These are phyloP conservation scores for Angomonas ambiguus DNA, from an alignment of 208 protist species.

Conservation along the genomic window DNA sequence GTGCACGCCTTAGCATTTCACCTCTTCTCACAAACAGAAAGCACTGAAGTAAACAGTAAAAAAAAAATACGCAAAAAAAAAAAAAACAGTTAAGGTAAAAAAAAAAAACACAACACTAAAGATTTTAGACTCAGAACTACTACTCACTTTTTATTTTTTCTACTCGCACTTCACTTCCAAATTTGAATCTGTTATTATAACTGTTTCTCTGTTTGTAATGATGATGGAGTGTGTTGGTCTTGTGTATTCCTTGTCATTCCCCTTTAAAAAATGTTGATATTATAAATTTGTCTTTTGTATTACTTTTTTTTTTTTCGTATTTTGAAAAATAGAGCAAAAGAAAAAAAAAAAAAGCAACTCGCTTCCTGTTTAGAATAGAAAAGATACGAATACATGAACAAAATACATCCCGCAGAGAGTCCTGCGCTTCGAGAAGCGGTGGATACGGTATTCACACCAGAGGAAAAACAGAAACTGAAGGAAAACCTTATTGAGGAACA, in stretches of 20 bases:
- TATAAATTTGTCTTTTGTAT: too few species aligned
- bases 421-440: constrained; percentile 48
- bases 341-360: neutral
- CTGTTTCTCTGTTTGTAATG: too few species aligned
- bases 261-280: too few species aligned
- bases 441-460: constrained; percentile 46
- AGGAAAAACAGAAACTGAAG: constrained; percentile 53
- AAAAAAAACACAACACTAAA: neutral
- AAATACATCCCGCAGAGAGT: neutral
- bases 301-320: neutral
- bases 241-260: neutral
- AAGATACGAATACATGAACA: neutral
- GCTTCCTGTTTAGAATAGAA: neutral
- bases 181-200: neutral
- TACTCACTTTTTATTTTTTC: constrained; percentile 14
- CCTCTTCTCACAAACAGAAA: neutral
- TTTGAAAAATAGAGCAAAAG: neutral
- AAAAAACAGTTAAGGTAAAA: constrained; percentile 13
- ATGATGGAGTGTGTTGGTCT: neutral
- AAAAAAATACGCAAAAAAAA: constrained; percentile 13
- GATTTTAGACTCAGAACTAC: constrained; percentile 13
- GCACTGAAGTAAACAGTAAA: neutral
- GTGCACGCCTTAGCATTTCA: too few species aligned
- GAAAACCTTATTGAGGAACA: constrained; percentile 57
- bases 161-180: constrained; percentile 1